A percentile compares a stretch with the other conserved stretches of the same genome.
Conservation (phyloP, 2,329 filamentous ascomycete genomes). For the Cyanodermella asteris region DNA sequence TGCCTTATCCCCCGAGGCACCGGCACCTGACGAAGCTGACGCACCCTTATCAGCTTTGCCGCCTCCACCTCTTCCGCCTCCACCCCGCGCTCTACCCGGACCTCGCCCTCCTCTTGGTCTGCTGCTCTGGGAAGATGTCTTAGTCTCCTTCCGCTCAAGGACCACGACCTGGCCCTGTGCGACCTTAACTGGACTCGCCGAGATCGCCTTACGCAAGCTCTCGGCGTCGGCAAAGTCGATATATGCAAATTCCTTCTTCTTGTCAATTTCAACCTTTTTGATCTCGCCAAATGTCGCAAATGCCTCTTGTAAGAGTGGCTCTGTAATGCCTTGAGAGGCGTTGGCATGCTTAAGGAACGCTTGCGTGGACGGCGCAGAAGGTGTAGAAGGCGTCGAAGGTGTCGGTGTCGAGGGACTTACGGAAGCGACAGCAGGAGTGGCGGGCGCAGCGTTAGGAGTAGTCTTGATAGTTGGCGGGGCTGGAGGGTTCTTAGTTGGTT, state of each 20-base stretch:
- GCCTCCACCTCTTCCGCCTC: no score
- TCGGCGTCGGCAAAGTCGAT: constrained; percentile 63
- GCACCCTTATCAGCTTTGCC: no score
- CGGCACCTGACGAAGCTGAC: no score
- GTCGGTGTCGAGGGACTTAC: constrained; percentile 1
- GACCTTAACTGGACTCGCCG: constrained; percentile 59
- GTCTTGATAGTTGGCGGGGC: not conserved
- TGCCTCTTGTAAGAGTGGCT: constrained; percentile 51
- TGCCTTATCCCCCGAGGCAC: no score
- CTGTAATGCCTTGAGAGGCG: constrained; percentile 76
- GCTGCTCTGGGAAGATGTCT: no score
- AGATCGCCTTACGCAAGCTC: constrained; percentile 54
- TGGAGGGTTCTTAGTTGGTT: no score
- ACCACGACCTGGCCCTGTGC: constrained; percentile 75
- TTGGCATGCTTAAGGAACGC: constrained; percentile 62
- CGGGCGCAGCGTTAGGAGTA: constrained; percentile 9
- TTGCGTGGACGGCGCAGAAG: constrained; percentile 12
- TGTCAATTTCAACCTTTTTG: constrained; percentile 72
- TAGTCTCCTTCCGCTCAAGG: constrained; percentile 55
- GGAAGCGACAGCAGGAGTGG: constrained; percentile 3
- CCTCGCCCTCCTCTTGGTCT: no score
- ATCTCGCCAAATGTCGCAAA: constrained; percentile 55
- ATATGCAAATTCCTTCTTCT: constrained; percentile 85
- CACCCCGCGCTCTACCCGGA: no score
- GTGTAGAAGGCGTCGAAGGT: constrained; percentile 3